Evolutionary conservation across 2,329 filamentous ascomycete species (phyloP).

Genomic region (Teratosphaeria zuluensis): DNA sequence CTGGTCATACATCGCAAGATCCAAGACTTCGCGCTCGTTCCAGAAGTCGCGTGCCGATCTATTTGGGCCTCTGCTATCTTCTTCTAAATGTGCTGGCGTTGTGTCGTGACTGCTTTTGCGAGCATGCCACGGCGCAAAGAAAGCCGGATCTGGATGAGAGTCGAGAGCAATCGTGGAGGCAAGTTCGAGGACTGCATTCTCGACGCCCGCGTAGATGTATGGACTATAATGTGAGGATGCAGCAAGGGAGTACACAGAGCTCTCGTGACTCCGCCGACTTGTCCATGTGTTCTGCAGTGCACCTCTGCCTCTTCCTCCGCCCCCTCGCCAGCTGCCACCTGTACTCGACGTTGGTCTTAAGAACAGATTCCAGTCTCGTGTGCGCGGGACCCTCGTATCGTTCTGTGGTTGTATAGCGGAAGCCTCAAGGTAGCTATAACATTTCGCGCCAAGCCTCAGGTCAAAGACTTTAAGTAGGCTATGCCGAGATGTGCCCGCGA

Average conservation of each 20-base stretch:
- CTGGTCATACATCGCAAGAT: slow-evolving; percentile 40
- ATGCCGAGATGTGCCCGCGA: slow-evolving; percentile 49
- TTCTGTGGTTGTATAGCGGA: neutral
- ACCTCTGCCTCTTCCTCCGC: slow-evolving; percentile 9
- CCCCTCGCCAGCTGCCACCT: slow-evolving; percentile 7
- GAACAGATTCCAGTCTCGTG: slow-evolving; percentile 36
- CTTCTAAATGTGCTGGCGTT: neutral
- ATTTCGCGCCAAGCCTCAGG: slow-evolving; percentile 38
- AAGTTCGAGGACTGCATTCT: slow-evolving; percentile 35
- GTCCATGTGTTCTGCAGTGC: slow-evolving; percentile 10
- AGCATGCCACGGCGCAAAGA: slow-evolving; percentile 4
- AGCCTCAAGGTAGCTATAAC: slow-evolving; percentile 22
- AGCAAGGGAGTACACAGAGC: slow-evolving; percentile 40
- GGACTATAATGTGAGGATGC: slow-evolving; percentile 35
- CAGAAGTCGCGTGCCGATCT: slow-evolving; percentile 12
- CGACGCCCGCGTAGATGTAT: slow-evolving; percentile 39
- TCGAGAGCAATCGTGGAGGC: slow-evolving; percentile 36
- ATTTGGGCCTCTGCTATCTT: slow-evolving; percentile 1
- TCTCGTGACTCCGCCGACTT: slow-evolving; percentile 11
- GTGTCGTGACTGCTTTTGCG: neutral
- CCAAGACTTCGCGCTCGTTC: slow-evolving; percentile 29
- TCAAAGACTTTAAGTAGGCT: slow-evolving; percentile 54
- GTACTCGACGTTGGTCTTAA: slow-evolving; percentile 27
- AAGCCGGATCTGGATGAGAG: slow-evolving; percentile 31
- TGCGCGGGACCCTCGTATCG: neutral